Conservation (phyloP, 2,329 filamentous ascomycete species). For the Macroventuria anomochaeta region DNA sequence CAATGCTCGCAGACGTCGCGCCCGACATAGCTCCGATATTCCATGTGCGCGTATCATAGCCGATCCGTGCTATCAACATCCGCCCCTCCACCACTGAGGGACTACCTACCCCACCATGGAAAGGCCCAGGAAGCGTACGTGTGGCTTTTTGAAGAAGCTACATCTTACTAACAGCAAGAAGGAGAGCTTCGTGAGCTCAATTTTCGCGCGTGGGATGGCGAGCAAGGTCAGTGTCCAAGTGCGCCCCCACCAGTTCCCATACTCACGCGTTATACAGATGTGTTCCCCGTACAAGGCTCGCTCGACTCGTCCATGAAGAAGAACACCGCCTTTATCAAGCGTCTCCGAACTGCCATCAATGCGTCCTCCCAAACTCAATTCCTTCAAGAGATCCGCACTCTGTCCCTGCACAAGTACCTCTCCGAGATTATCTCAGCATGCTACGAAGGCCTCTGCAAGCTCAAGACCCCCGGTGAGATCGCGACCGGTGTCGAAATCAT, state of each 20-base stretch:
- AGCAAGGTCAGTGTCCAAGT: slow-evolving; percentile 68
- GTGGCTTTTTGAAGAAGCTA: background rate
- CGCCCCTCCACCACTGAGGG: slow-evolving; percentile 45
- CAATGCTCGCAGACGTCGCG: slow-evolving; percentile 45
- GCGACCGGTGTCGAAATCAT: slow-evolving; percentile 91
- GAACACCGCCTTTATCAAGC: slow-evolving; percentile 97
- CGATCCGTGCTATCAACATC: slow-evolving; percentile 38
- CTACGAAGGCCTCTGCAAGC: slow-evolving; percentile 89
- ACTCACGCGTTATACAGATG: slow-evolving; percentile 61
- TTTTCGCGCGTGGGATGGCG: slow-evolving; percentile 84
- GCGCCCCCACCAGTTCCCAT: slow-evolving; percentile 12
- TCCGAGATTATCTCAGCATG: slow-evolving; percentile 96
- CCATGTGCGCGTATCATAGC: slow-evolving; percentile 47
- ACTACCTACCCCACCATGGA: slow-evolving; percentile 53
- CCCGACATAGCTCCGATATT: slow-evolving; percentile 42
- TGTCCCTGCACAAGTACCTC: slow-evolving; percentile 94
- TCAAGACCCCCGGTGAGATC: slow-evolving; percentile 91
- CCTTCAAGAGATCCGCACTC: slow-evolving; percentile 84
- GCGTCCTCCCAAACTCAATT: slow-evolving; percentile 81
- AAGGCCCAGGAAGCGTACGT: slow-evolving; percentile 57
- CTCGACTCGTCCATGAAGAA: slow-evolving; percentile 97
- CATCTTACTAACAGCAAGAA: slow-evolving; percentile 51
- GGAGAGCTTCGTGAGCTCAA: slow-evolving; percentile 92
- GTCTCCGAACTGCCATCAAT: slow-evolving; percentile 87
- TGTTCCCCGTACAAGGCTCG: slow-evolving; percentile 77